Conservation (phyloP, 2,329 filamentous ascomycete species). For the Sphaceloma murrayae region DNA sequence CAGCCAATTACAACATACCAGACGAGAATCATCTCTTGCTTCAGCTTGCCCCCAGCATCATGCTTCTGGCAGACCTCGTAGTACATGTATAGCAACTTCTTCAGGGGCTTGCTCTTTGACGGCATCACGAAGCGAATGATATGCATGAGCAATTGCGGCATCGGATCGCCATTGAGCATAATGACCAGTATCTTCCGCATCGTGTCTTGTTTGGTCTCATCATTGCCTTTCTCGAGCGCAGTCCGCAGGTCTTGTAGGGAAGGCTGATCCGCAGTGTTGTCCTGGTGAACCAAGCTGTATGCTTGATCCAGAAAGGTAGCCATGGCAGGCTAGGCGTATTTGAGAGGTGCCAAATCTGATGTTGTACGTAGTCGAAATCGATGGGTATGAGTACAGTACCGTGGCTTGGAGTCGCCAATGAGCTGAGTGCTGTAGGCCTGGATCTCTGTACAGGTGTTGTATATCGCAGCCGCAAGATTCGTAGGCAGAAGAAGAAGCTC, state of each 20-base stretch:
- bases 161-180: slow-evolving; percentile 96
- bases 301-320: slow-evolving; percentile 87
- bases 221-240: slow-evolving; percentile 33
- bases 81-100: slow-evolving; percentile 98
- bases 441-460: no score
- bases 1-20: slow-evolving; percentile 51
- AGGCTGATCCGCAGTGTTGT: slow-evolving; percentile 91
- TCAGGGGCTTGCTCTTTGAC: slow-evolving; percentile 88
- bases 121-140: slow-evolving; percentile 99
- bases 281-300: slow-evolving; percentile 95
- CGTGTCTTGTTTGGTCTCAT: slow-evolving; percentile 32
- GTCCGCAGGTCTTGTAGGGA: slow-evolving; percentile 83
- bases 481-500: no score
- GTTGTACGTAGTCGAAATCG: no score
- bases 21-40: slow-evolving; percentile 99
- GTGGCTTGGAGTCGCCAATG: no score
- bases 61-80: slow-evolving; percentile 98
- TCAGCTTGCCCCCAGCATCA: slow-evolving; percentile 83
- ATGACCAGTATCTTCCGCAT: slow-evolving; percentile 94
- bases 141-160: slow-evolving; percentile 95
- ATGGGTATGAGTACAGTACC: no score
- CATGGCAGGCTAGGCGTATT: slow-evolving; percentile 51
- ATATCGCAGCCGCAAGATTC: no score
- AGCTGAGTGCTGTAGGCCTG: no score
- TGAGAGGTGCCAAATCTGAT: no score